Percentiles rank a stretch among this genome's conserved stretches.
Evolutionary conservation across 2,329 filamentous ascomycete species (phyloP).

Genomic region (Rhynchosporium agropyri): DNA sequence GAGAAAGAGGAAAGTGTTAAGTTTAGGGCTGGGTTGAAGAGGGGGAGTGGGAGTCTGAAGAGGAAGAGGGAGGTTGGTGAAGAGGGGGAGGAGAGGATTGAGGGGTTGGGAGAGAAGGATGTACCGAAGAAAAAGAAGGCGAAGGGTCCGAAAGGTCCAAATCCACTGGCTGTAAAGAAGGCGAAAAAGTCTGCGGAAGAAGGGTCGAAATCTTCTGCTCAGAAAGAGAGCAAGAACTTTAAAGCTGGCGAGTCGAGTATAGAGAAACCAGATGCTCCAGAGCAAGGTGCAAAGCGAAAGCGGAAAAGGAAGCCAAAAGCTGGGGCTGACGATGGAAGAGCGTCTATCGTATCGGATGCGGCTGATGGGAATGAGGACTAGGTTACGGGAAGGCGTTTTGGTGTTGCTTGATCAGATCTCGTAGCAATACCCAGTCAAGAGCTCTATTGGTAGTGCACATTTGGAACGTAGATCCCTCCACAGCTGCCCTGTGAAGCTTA

Average conservation of each 20-base stretch:
- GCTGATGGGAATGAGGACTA: constrained; percentile 28
- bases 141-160: constrained; percentile 68
- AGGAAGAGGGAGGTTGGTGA: constrained; percentile 43
- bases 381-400: constrained; percentile 26
- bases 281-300: constrained; percentile 43
- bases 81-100: constrained; percentile 29
- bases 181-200: constrained; percentile 53
- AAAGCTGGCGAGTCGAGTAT: constrained; percentile 27
- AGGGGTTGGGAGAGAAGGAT: constrained; percentile 26
- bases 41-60: constrained; percentile 45
- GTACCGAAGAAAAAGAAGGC: constrained; percentile 54
- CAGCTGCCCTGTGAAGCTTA: no score
- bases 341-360: constrained; percentile 12
- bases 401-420: constrained; percentile 18
- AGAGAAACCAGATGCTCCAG: constrained; percentile 28
- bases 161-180: constrained; percentile 73
- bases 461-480: background rate
- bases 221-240: constrained; percentile 39
- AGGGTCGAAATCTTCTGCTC: constrained; percentile 19
- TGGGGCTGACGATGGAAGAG: constrained; percentile 27
- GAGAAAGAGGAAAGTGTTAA: constrained; percentile 73
- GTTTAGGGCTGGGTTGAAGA: constrained; percentile 69
- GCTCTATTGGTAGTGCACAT: background rate
- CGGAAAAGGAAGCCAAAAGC: constrained; percentile 45
- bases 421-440: constrained; percentile 29